Conservation (phyloP, 176 grass and related monocot species). For the Bothriochloa decipiens region DNA sequence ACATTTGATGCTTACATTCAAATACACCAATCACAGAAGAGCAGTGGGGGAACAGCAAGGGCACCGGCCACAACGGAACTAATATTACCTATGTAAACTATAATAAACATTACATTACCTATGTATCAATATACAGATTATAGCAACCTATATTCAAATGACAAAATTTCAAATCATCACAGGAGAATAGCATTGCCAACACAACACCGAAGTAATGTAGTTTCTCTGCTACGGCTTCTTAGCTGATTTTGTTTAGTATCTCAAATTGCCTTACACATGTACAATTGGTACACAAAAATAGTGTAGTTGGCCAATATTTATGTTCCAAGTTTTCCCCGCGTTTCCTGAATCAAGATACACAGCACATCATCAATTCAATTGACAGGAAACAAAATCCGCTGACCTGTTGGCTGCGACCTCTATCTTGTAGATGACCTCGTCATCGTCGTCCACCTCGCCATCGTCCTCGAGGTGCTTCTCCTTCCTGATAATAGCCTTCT, state of each 20-base stretch:
- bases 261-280: neutral
- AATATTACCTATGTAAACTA: neutral
- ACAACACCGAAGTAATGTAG: neutral
- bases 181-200: neutral
- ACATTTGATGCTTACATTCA: neutral
- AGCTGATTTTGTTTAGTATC: neutral
- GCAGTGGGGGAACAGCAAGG: neutral
- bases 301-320: neutral
- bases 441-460: slow-evolving; percentile 50
- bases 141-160: neutral
- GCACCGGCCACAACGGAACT: neutral
- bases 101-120: neutral
- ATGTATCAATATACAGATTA: slow-evolving; percentile 3
- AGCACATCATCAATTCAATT: neutral
- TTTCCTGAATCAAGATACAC: too few species aligned
- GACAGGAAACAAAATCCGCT: neutral
- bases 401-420: slow-evolving; percentile 91
- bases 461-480: slow-evolving; percentile 86
- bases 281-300: neutral
- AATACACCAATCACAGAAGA: neutral
- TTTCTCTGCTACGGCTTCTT: neutral
- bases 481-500: slow-evolving; percentile 92
- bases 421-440: slow-evolving; percentile 97
- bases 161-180: neutral
- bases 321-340: too few species aligned